Base-by-base conservation (phyloP, 441 rosid genomes). In the Jatropha multifida region DNA sequence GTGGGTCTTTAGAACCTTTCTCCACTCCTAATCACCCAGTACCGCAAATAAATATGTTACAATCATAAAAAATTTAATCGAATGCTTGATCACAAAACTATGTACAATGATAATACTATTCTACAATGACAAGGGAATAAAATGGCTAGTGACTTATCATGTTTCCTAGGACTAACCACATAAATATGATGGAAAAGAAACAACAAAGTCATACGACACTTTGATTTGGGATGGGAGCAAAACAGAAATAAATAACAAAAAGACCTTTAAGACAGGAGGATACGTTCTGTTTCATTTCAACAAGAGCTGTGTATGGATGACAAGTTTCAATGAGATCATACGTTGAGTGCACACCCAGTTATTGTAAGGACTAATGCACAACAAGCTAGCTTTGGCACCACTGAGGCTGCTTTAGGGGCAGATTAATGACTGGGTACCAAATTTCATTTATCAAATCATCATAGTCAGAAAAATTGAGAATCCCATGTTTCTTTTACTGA, bases 1-100 rank as follows among this genome's bases (percentile, higher is more conserved):
- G 61, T 10, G 97, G 96, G 66, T 92, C 93, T 79, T 94, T 92
- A 0, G 97, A 91, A 67, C 99, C 97, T 79, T 92, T 92, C 81
- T 92, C 98, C 84, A 82, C 90, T 65, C 97, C 98, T 92, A 74
- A 72, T 71, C 38, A 64, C 51, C 69, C 73, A 46, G 60, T 46
- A 74, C 14, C 52, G 26, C 46, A 64, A 27, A 55, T 11, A 60
- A 64, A 64, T 7, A 54, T 37, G 11, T 70, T 15, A 13, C 23
- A 56, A 18, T 59, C 26, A 41, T 6, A 11, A 49, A 62, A 59
- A 32, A 32, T 32, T 32, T 32, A 32, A 51, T 9, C 14, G 23
- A 70, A 76, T 52, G 14, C 32, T 37, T 20, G 26, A 40, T 54
- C 41, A 44, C 69, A 51, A 37, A 61, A 69, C 18, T 60, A 38